These are phyloP conservation scores for Penicillium simplicissimum DNA, from an alignment of 495 filamentous ascomycete genomes.

Conservation along the genomic window DNA sequence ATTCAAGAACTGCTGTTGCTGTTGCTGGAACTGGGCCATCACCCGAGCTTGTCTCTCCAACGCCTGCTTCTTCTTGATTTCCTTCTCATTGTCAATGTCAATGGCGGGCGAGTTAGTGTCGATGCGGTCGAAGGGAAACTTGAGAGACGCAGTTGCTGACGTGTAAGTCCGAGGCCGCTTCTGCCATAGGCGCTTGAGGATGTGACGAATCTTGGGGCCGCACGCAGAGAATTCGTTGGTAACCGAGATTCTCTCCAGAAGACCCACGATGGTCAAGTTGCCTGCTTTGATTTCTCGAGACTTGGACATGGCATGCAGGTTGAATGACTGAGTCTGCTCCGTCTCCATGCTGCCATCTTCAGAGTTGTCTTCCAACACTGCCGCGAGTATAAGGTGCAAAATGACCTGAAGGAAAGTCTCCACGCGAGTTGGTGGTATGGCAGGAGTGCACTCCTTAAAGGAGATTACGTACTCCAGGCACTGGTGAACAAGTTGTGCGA, in stretches of 20 bases:
- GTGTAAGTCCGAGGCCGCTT: conserved; percentile 71
- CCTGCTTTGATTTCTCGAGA: conserved; percentile 55
- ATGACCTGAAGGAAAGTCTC: conserved; percentile 92
- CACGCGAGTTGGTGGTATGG: conserved; percentile 74
- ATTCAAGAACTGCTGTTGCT: conserved; percentile 90
- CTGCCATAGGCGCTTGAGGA: conserved; percentile 85
- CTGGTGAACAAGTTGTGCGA: conserved; percentile 89
- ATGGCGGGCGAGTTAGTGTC: conserved; percentile 60
- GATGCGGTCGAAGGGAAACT: conserved; percentile 53
- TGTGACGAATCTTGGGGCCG: conserved; percentile 78
- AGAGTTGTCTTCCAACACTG: conserved; percentile 75
- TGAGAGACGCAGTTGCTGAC: conserved; percentile 52
- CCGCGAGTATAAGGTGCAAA: conserved; percentile 80
- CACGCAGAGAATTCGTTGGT: conserved; percentile 76
- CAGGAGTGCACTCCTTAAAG: conserved; percentile 62
- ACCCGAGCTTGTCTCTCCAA: conserved; percentile 85
- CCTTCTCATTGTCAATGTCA: conserved; percentile 67
- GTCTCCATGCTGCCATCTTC: conserved; percentile 57
- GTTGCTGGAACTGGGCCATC: conserved; percentile 96
- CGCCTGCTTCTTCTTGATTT: conserved; percentile 85
- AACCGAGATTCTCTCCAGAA: conserved; percentile 72
- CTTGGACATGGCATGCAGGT: conserved; percentile 64
- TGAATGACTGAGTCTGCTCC: conserved; percentile 59
- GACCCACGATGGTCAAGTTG: conserved; percentile 66
- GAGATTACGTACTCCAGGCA: conserved; percentile 75